Percentiles rank a stretch among this genome's conserved stretches.
Evolutionary conservation across 192 early-diverging fungal species (phyloP).

Genomic region (Backusella morwellensis): DNA sequence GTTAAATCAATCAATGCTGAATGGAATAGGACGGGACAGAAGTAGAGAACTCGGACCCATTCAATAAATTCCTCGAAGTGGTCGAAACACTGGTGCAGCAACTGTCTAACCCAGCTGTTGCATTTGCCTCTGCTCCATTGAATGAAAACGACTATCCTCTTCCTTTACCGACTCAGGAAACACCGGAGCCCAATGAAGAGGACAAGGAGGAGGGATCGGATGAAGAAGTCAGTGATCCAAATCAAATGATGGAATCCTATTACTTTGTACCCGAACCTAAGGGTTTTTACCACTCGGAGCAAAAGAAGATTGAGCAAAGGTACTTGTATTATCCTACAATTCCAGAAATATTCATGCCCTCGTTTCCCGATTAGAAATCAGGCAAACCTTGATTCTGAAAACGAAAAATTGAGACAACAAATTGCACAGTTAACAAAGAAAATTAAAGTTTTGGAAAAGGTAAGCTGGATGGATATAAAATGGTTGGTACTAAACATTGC

Average conservation of each 20-base stretch:
- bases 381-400: slow-evolving; percentile 4
- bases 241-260: slow-evolving; percentile 53
- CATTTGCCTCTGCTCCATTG: slow-evolving; percentile 59
- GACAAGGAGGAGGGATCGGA: background rate
- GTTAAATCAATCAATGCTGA: background rate
- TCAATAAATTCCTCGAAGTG: slow-evolving; percentile 78
- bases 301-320: background rate
- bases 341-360: background rate
- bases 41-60: slow-evolving; percentile 72
- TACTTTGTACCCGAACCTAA: slow-evolving; percentile 45
- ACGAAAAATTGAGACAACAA: slow-evolving; percentile 7
- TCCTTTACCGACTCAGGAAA: background rate
- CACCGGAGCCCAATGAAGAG: background rate
- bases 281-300: background rate
- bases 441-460: slow-evolving; percentile 56
- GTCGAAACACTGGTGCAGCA: slow-evolving; percentile 74
- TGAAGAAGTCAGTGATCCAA: background rate
- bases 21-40: slow-evolving; percentile 36
- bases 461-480: slow-evolving; percentile 6
- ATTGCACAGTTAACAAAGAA: slow-evolving; percentile 59
- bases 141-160: slow-evolving; percentile 38
- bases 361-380: background rate
- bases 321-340: background rate
- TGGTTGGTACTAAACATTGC: background rate
- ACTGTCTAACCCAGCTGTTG: slow-evolving; percentile 61